A percentile compares a stretch with the other conserved stretches of the same genome.
Evolutionary conservation across 495 filamentous ascomycete genomes (phyloP).

Genomic region (Podospora conica): DNA sequence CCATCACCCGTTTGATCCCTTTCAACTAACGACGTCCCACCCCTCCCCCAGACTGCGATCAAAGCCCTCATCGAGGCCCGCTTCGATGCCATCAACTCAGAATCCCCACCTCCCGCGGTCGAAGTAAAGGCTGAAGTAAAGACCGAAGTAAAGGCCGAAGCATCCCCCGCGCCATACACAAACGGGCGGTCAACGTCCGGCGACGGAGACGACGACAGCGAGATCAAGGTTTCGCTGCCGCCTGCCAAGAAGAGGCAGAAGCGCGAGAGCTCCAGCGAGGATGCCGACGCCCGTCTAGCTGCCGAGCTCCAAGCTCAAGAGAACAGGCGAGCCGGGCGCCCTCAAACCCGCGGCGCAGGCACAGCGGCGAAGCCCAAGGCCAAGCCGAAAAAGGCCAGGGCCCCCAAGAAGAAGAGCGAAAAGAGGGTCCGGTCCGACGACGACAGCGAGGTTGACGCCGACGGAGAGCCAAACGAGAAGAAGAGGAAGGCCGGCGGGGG

Average conservation of each 20-base stretch:
- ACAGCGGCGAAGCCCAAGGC: conserved; percentile 38
- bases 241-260: conserved; percentile 53
- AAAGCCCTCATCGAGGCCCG: conserved; percentile 80
- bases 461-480: conserved; percentile 44
- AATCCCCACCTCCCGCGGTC: conserved; percentile 35
- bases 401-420: conserved; percentile 68
- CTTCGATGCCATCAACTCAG: conserved; percentile 72
- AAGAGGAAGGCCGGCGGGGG: conserved; percentile 46
- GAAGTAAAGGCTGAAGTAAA: no score
- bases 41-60: conserved; percentile 57
- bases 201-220: conserved; percentile 31
- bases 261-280: conserved; percentile 47
- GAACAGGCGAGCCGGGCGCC: conserved; percentile 58
- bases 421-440: conserved; percentile 71
- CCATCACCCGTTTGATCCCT: background rate
- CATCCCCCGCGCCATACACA: conserved; percentile 19
- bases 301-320: conserved; percentile 88
- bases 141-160: conserved; percentile 25
- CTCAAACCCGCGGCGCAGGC: conserved; percentile 61
- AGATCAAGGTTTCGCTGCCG: conserved; percentile 47
- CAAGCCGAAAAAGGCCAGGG: conserved; percentile 28
- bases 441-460: conserved; percentile 66
- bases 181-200: conserved; percentile 35
- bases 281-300: conserved; percentile 80
- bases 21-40: background rate